Percentiles rank a stretch among this genome's conserved stretches.
phyloP scores from a whole-genome alignment of 768 basidiomycete species.

The Crucibulum laeve region DNA sequence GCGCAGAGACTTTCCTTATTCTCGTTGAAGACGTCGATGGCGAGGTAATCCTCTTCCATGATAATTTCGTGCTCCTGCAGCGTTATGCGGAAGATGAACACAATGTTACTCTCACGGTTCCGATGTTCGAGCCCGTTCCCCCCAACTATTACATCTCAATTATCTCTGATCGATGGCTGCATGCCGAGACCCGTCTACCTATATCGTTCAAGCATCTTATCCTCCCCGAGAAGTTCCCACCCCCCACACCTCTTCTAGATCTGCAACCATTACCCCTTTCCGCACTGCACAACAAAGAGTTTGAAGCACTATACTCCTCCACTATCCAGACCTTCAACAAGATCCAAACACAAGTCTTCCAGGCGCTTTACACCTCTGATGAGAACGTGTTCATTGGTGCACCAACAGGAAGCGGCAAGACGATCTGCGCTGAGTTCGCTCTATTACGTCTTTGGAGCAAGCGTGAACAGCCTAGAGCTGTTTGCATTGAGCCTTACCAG shows the following conservation, averaged over 20 bases:
- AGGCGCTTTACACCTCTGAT: conserved; percentile 92
- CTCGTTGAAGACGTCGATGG: conserved; percentile 97
- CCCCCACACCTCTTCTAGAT: conserved; percentile 88
- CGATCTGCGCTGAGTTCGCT: conserved; percentile 95
- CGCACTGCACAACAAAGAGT: conserved; percentile 91
- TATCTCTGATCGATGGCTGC: conserved; percentile 93
- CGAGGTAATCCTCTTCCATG: conserved; percentile 93
- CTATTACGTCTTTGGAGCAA: conserved; percentile 94
- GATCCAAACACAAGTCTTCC: conserved; percentile 99
- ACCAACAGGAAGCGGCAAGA: conserved; percentile 96
- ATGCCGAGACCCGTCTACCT: conserved; percentile 90
- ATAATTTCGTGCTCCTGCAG: conserved; percentile 87
- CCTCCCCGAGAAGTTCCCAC: conserved; percentile 94
- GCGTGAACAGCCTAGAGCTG: conserved; percentile 73
- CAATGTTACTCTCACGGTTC: conserved; percentile 89
- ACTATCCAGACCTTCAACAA: conserved; percentile 92
- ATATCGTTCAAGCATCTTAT: conserved; percentile 98
- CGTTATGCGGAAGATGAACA: conserved; percentile 93
- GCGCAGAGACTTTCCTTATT: conserved; percentile 88
- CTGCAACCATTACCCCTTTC: conserved; percentile 87
- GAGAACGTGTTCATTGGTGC: conserved; percentile 97
- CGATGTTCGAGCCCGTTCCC: conserved; percentile 95
- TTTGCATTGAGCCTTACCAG: conserved; percentile 95
- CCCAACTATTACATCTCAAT: conserved; percentile 98
- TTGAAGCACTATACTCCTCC: conserved; percentile 79